Evolutionary conservation across 2,329 filamentous ascomycete genomes (phyloP).

Genomic region (Chaetothyriales sp.): DNA sequence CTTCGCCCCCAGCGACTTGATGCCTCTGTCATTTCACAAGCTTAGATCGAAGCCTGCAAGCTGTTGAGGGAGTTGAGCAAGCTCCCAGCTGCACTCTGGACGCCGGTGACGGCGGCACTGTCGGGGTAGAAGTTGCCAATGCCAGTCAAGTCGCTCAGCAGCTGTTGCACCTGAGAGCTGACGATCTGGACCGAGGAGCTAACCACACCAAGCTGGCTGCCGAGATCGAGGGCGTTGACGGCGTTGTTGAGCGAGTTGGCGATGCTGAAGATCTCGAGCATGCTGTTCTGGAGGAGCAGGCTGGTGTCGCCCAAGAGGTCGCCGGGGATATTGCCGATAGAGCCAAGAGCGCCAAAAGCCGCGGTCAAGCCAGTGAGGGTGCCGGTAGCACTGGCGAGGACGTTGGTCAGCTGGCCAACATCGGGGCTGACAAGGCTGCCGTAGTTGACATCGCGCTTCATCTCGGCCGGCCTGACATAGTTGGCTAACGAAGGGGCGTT

Average conservation of each 20-base stretch:
- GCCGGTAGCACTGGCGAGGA: slow-evolving; percentile 4
- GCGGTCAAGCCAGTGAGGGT: slow-evolving; percentile 3
- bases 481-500: neutral
- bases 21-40: neutral
- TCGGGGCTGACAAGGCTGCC: slow-evolving; percentile 1
- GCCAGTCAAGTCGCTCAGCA: slow-evolving; percentile 1
- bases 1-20: neutral
- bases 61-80: slow-evolving; percentile 1
- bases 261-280: neutral
- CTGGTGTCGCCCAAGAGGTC: slow-evolving; percentile 1
- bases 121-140: neutral
- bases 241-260: neutral
- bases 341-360: neutral
- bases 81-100: neutral
- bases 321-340: slow-evolving; percentile 1
- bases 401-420: slow-evolving; percentile 2
- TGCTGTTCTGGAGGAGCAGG: neutral
- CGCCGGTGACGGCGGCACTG: neutral
- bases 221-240: neutral
- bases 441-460: slow-evolving; percentile 2
- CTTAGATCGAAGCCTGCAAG: neutral
- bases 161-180: slow-evolving; percentile 3
- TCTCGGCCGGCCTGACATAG: neutral
- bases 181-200: neutral
- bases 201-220: neutral